Base-by-base conservation (phyloP, 257 asterid genomes). In the Primulina huaijiensis region DNA sequence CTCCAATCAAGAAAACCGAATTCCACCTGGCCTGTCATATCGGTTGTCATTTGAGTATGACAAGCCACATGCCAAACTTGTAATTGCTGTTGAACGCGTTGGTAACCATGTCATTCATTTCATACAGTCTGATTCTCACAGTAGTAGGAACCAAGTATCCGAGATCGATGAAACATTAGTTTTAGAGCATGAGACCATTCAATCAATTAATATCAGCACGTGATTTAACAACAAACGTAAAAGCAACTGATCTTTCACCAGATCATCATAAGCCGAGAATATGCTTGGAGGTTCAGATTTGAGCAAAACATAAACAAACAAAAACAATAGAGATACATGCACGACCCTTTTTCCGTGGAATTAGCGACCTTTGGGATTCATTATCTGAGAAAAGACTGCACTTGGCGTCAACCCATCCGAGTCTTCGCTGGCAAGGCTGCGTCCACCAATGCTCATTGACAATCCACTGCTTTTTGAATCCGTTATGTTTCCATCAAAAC, bases 311-410 rank as follows among this genome's bases (percentile, higher is more conserved):
- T 76, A 53, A 65, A 78, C 21, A 67, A 66, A 68, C 62, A 23
- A 52, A 72, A 31, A 62, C 63, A 55, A 34, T 65, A 46, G 71
- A 43, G 43, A 29, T 64, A 33, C n/a, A 30, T 53, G 31, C 40
- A 65, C 17, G 65, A 67, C 23, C 69, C 37, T 29, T 71, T 38
- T 29, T 37, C 66, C 8, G 29, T 23, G 67, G 17, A 69, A 64
- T 81, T 71, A 91, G 70, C 97, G 92, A 70, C 96, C 97, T 70
- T 85, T 86, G 0, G 97, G 97, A 79, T 92, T 87, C 92, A 92
- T 86, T 65, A 92, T 92, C 88, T 92, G 97, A n/a, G 97, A 92
- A 72, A 92, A 92, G 27, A 92, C 97, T 10, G 95, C 94, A 64
- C 95, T 92, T n/a, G 96, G 96, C 40, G 95, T 92, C 73, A 92